phyloP scores from a whole-genome alignment of 2,329 filamentous ascomycete species.

The Dothideomycetes sp. region DNA sequence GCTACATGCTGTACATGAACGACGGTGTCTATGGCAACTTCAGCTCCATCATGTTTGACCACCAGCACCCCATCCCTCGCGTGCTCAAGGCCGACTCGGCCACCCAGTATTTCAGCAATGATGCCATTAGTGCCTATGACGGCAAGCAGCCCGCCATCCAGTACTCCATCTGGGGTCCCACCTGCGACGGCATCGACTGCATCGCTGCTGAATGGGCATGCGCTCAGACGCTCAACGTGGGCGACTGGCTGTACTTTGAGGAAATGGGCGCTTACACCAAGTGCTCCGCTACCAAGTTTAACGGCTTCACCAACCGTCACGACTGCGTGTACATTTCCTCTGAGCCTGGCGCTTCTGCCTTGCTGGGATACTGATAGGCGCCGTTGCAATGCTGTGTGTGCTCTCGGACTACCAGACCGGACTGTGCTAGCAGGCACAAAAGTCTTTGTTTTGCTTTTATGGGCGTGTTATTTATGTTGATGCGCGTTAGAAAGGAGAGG shows the following conservation, averaged over 20 bases:
- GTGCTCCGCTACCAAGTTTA: constrained; percentile 96
- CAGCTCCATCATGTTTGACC: constrained; percentile 98
- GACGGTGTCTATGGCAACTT: constrained; percentile 98
- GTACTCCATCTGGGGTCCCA: constrained; percentile 97
- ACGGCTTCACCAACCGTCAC: constrained; percentile 87
- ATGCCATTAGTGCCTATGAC: constrained; percentile 18
- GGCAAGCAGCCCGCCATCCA: constrained; percentile 43
- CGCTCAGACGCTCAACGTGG: constrained; percentile 68
- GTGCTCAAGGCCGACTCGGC: constrained; percentile 54
- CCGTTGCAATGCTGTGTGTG: too few species aligned
- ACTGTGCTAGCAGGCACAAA: too few species aligned
- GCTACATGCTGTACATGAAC: constrained; percentile 96
- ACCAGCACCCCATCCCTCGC: constrained; percentile 81
- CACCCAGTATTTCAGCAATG: constrained; percentile 17
- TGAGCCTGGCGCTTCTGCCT: constrained; percentile 72
- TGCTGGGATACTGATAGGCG: constrained; percentile 42
- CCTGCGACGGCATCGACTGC: constrained; percentile 94
- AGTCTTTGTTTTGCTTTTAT: too few species aligned
- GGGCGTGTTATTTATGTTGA: too few species aligned
- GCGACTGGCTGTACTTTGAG: constrained; percentile 98
- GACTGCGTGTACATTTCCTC: constrained; percentile 92
- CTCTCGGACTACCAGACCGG: too few species aligned
- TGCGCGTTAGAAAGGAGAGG: too few species aligned
- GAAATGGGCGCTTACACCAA: constrained; percentile 98
- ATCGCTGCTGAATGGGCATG: constrained; percentile 76